Percentiles rank a stretch among this genome's conserved stretches.
phyloP scores from a whole-genome alignment of 2,329 filamentous ascomycete species.

The Phaeosphaeria sp. region DNA sequence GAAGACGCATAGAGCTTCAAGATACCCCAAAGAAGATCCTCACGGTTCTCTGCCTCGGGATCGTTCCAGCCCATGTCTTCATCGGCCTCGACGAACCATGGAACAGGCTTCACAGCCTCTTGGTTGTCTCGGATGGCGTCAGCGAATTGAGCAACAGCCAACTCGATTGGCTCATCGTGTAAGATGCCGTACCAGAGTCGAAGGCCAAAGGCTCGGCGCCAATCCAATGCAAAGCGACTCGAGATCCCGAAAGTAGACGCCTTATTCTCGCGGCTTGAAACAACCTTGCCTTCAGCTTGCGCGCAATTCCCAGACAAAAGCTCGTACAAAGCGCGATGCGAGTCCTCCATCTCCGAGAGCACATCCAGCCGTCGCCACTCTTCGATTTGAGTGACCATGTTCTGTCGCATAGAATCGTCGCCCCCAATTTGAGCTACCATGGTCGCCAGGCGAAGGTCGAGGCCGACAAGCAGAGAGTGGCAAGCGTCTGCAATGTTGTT shows the following conservation, averaged over 20 bases:
- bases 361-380: slow-evolving; percentile 85
- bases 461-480: slow-evolving; percentile 74
- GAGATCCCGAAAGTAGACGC: slow-evolving; percentile 82
- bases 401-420: slow-evolving; percentile 69
- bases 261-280: slow-evolving; percentile 78
- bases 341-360: slow-evolving; percentile 84
- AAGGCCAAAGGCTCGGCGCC: slow-evolving; percentile 91
- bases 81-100: slow-evolving; percentile 71
- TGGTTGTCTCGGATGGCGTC: slow-evolving; percentile 74
- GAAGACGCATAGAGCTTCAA: slow-evolving; percentile 78
- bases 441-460: slow-evolving; percentile 83
- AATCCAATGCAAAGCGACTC: slow-evolving; percentile 83
- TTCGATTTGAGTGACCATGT: slow-evolving; percentile 80
- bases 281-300: slow-evolving; percentile 77
- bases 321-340: slow-evolving; percentile 87
- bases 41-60: slow-evolving; percentile 62
- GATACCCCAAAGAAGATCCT: slow-evolving; percentile 87
- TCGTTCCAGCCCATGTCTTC: slow-evolving; percentile 68
- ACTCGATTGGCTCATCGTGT: slow-evolving; percentile 71
- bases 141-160: slow-evolving; percentile 75
- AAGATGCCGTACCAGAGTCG: slow-evolving; percentile 86
- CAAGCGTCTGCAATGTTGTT: slow-evolving; percentile 85
- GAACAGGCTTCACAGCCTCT: slow-evolving; percentile 73
- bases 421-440: slow-evolving; percentile 85
- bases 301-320: slow-evolving; percentile 88